Conservation (phyloP, 2,329 filamentous ascomycete species). For the Endothia cerciana region DNA sequence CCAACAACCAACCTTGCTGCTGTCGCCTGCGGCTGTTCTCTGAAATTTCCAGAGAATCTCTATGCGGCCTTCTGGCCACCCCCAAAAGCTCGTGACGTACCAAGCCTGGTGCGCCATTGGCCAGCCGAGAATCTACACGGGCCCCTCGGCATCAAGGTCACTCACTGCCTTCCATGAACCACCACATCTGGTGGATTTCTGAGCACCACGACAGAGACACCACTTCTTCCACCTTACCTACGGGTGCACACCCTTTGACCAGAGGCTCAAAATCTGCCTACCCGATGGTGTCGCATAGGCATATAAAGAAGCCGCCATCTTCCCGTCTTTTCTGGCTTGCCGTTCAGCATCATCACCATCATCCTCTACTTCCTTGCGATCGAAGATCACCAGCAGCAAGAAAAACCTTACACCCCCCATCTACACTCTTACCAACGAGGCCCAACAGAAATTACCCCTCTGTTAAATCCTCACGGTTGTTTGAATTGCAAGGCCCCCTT, state of each 20-base stretch:
- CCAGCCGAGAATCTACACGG: constrained; percentile 19
- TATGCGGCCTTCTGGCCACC: constrained; percentile 23
- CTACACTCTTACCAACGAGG: not conserved
- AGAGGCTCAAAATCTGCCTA: constrained; percentile 24
- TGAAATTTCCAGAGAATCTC: constrained; percentile 10
- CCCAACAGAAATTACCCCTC: not conserved
- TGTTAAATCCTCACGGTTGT: not conserved
- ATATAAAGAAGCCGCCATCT: constrained; percentile 26
- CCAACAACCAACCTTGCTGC: constrained; percentile 19
- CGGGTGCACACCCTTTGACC: constrained; percentile 25
- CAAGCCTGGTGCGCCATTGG: constrained; percentile 26
- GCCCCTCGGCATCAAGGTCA: constrained; percentile 17
- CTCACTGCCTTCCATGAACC: constrained; percentile 20
- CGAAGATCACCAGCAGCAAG: constrained; percentile 9
- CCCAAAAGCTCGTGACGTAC: constrained; percentile 26
- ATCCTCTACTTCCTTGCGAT: constrained; percentile 13
- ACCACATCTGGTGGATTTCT: constrained; percentile 17
- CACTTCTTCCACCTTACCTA: constrained; percentile 22
- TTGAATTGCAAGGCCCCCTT: not conserved
- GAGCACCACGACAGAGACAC: constrained; percentile 19
- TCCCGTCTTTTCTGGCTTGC: constrained; percentile 14
- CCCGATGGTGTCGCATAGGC: constrained; percentile 20
- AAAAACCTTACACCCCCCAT: not conserved
- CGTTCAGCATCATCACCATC: constrained; percentile 25
- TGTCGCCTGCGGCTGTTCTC: constrained; percentile 10